A percentile compares a stretch with the other conserved stretches of the same genome.
These are phyloP conservation scores for Fusarium sp. DNA, from an alignment of 2,329 filamentous ascomycete genomes.

Conservation along the genomic window DNA sequence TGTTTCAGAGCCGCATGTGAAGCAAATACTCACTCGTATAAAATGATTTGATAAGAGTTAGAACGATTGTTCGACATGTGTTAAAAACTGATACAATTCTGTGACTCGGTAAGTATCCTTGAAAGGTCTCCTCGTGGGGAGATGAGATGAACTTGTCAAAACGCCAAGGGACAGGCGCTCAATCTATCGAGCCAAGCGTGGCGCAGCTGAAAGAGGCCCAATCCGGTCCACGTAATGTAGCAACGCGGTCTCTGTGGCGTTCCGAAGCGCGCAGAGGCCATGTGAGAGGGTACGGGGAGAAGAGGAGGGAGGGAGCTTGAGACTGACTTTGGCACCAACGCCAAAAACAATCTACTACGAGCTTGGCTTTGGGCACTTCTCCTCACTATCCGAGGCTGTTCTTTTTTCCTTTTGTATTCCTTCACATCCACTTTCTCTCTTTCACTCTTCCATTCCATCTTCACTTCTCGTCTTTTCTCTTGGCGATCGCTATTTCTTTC, in stretches of 20 bases:
- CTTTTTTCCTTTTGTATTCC: conserved; percentile 26
- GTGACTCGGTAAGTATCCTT: conserved; percentile 21
- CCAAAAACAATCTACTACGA: conserved; percentile 27
- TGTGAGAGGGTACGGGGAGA: conserved; percentile 32
- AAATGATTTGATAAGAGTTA: background rate
- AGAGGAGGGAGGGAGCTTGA: conserved; percentile 22
- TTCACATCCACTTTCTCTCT: conserved; percentile 17
- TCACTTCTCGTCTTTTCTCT: background rate
- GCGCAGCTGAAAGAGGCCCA: conserved; percentile 46
- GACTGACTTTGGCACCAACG: conserved; percentile 38
- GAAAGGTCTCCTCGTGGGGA: conserved; percentile 5
- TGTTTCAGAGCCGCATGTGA: conserved; percentile 10
- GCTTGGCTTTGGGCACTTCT: conserved; percentile 18
- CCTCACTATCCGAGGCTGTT: conserved; percentile 15
- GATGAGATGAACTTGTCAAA: conserved; percentile 17
- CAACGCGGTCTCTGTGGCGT: conserved; percentile 44
- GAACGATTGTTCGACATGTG: background rate
- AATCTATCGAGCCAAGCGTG: conserved; percentile 47
- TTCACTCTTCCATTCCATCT: background rate
- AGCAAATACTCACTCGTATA: background rate
- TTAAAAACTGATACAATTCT: conserved; percentile 10
- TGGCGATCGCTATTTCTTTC: conserved; percentile 8
- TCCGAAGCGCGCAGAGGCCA: conserved; percentile 23
- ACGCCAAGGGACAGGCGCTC: conserved; percentile 30
- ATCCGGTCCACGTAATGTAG: conserved; percentile 44